Percentiles rank a stretch among this genome's conserved stretches.
Evolutionary conservation across 2,329 filamentous ascomycete species (phyloP).

Genomic region (Cladosporium oxysporum): DNA sequence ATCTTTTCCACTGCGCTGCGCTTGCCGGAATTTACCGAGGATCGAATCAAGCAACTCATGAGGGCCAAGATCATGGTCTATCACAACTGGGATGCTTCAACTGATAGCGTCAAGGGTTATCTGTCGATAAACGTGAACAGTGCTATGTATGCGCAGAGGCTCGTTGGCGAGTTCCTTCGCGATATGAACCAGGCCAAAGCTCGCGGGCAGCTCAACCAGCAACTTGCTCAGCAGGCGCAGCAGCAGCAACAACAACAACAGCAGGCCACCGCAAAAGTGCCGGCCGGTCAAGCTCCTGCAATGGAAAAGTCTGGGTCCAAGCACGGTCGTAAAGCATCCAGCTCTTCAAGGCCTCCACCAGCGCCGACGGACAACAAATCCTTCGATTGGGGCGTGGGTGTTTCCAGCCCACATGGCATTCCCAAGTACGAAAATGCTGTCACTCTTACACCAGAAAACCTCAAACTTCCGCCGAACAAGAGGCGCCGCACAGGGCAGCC

Average conservation of each 20-base stretch:
- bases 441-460: slow-evolving; percentile 56
- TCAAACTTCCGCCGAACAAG: slow-evolving; percentile 60
- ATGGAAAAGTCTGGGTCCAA: slow-evolving; percentile 27
- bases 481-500: slow-evolving; percentile 51
- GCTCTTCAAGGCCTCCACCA: slow-evolving; percentile 32
- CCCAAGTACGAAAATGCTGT: slow-evolving; percentile 55
- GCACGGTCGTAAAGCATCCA: slow-evolving; percentile 28
- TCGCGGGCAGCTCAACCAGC: slow-evolving; percentile 23
- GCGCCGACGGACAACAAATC: slow-evolving; percentile 39
- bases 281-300: slow-evolving; percentile 3
- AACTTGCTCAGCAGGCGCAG: slow-evolving; percentile 20
- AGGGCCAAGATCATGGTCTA: slow-evolving; percentile 30
- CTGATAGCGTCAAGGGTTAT: slow-evolving; percentile 32
- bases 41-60: slow-evolving; percentile 30
- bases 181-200: slow-evolving; percentile 33
- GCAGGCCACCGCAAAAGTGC: neutral
- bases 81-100: slow-evolving; percentile 31
- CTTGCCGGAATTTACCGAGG: slow-evolving; percentile 26
- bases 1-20: slow-evolving; percentile 28
- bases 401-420: slow-evolving; percentile 53
- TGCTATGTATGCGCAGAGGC: slow-evolving; percentile 26
- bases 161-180: slow-evolving; percentile 29
- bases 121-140: slow-evolving; percentile 32
- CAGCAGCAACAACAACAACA: slow-evolving; percentile 22
- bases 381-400: slow-evolving; percentile 33